Percentiles rank a stretch among this genome's conserved stretches.
Conservation (phyloP, 2,329 filamentous ascomycete species). For the Ophiostoma montium region DNA sequence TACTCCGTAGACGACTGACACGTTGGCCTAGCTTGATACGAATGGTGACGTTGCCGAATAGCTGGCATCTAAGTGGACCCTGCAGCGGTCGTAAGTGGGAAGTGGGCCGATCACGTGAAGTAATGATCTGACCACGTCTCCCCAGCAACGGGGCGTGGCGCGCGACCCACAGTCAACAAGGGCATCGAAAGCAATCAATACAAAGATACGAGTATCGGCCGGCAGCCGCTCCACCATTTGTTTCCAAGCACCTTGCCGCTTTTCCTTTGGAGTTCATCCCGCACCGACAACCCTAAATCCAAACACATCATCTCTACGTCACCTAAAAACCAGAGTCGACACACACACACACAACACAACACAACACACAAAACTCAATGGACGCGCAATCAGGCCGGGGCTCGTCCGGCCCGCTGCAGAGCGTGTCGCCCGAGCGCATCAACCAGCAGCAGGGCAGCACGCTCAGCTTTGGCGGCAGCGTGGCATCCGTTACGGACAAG, state of each 20-base stretch:
- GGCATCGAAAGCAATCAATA: background rate
- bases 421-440: constrained; percentile 48
- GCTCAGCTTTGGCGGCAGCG: background rate
- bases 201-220: background rate
- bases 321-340: background rate
- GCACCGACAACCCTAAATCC: background rate
- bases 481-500: constrained; percentile 44
- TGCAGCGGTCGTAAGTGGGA: too few relatives aligned
- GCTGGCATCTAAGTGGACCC: too few relatives aligned
- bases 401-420: constrained; percentile 42
- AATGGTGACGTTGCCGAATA: too few relatives aligned
- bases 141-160: constrained; percentile 7
- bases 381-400: constrained; percentile 25
- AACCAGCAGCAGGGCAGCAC: constrained; percentile 30
- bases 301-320: background rate
- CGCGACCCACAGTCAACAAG: constrained; percentile 12
- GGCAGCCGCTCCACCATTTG: background rate
- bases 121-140: constrained; percentile 7
- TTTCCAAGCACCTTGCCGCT: too few relatives aligned
- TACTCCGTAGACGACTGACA: too few relatives aligned
- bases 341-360: background rate
- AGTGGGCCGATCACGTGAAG: background rate
- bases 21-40: too few relatives aligned
- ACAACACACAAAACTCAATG: background rate
- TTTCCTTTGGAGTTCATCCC: too few relatives aligned